Evolutionary conservation across 306 rosid genomes (phyloP).

Genomic region (Dalbergia oliveri): DNA sequence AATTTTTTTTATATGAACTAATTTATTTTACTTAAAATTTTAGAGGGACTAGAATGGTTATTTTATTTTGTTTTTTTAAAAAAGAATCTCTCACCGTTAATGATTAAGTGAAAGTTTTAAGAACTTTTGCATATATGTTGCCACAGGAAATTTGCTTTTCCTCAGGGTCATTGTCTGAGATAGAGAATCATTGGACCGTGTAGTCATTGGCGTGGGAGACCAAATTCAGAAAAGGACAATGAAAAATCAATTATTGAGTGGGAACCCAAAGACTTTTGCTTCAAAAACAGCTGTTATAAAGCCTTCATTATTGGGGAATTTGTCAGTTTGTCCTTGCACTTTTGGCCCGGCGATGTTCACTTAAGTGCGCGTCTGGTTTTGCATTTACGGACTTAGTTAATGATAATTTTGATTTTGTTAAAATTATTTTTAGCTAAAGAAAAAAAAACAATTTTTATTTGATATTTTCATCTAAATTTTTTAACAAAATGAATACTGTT

Average conservation of each 20-base stretch:
- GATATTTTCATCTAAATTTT: no score
- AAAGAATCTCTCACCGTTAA: not conserved
- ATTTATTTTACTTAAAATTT: no score
- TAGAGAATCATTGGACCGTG: conserved; percentile 4
- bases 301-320: not conserved
- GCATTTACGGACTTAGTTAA: no score
- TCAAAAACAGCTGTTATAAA: not conserved
- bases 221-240: not conserved
- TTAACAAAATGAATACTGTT: no score
- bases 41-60: no score
- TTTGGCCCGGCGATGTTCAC: not conserved
- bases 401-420: no score
- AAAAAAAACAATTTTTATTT: no score
- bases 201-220: not conserved
- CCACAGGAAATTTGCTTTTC: not conserved
- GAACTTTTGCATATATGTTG: conserved; percentile 1
- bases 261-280: conserved; percentile 44
- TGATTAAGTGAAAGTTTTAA: not conserved
- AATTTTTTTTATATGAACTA: no score
- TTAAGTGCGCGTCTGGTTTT: not conserved
- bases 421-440: no score
- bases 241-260: conserved; percentile 35
- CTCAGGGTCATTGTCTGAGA: conserved; percentile 15
- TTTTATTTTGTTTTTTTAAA: no score
- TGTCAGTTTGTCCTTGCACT: not conserved